phyloP scores from a whole-genome alignment of 148 eudicot genomes.

The Rhododendron henanense region DNA sequence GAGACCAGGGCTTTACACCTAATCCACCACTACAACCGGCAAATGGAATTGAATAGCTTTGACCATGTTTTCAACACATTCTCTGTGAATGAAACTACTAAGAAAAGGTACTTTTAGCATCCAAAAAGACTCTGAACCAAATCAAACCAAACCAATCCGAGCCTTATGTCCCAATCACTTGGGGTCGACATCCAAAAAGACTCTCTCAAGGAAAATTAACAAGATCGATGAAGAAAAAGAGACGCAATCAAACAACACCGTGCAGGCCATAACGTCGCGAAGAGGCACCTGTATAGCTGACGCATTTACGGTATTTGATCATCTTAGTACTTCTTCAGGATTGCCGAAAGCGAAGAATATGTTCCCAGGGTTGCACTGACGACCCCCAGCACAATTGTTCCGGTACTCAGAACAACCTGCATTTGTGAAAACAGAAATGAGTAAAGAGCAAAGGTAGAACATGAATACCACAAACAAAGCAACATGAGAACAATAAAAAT shows the following conservation, averaged over 20 bases:
- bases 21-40: neutral
- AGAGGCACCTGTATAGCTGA: neutral
- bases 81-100: neutral
- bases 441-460: no score
- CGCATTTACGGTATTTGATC: neutral
- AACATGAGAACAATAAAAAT: neutral
- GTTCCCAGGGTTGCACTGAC: conserved; percentile 54
- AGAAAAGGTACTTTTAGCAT: neutral
- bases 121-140: no score
- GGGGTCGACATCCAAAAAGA: neutral
- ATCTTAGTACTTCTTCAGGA: conserved; percentile 30
- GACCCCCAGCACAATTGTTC: conserved; percentile 42
- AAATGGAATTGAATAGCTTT: neutral
- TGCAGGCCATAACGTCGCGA: neutral
- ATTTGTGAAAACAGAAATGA: neutral
- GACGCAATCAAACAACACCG: neutral
- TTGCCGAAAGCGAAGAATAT: conserved; percentile 42
- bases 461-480: neutral
- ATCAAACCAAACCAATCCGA: no score
- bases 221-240: neutral
- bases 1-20: no score
- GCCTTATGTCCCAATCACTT: no score
- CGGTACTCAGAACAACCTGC: conserved; percentile 45
- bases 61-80: neutral
- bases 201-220: no score